phyloP scores from a whole-genome alignment of 495 filamentous ascomycete genomes.

The Xylaria acuta region DNA sequence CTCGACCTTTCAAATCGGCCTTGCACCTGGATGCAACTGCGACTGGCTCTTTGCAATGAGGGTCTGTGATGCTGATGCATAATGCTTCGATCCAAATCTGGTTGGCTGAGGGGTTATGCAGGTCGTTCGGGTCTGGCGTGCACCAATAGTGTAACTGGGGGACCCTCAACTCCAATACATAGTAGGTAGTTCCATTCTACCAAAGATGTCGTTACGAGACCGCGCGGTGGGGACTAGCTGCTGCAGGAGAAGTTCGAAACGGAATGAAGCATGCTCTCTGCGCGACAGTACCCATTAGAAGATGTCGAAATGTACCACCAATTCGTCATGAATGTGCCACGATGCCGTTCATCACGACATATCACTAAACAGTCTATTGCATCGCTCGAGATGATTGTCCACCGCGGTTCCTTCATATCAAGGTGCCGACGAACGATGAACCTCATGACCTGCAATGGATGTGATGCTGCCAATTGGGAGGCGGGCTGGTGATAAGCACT shows the following conservation, averaged over 20 bases:
- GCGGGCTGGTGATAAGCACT: background rate
- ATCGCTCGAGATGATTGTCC: background rate
- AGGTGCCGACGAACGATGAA: background rate
- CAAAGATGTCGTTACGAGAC: slow-evolving; percentile 12
- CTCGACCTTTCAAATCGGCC: slow-evolving; percentile 20
- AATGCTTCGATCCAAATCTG: slow-evolving; percentile 23
- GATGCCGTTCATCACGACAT: slow-evolving; percentile 22
- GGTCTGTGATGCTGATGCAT: slow-evolving; percentile 23
- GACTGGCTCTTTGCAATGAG: slow-evolving; percentile 21
- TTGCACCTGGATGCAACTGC: slow-evolving; percentile 25
- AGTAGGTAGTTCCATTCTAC: slow-evolving; percentile 6
- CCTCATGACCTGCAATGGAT: slow-evolving; percentile 18
- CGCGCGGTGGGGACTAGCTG: slow-evolving; percentile 20
- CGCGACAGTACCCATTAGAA: slow-evolving; percentile 20
- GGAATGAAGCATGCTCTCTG: slow-evolving; percentile 15
- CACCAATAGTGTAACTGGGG: slow-evolving; percentile 13
- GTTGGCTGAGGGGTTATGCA: slow-evolving; percentile 28
- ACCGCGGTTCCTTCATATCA: background rate
- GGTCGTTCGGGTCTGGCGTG: slow-evolving; percentile 18
- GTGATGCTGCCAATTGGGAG: slow-evolving; percentile 22
- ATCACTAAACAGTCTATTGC: background rate
- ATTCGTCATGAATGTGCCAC: slow-evolving; percentile 24
- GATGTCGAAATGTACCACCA: background rate
- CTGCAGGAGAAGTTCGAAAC: slow-evolving; percentile 30
- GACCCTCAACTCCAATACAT: slow-evolving; percentile 15